Base-by-base conservation (phyloP, 2,329 filamentous ascomycete species). In the Orbilia quercus region DNA sequence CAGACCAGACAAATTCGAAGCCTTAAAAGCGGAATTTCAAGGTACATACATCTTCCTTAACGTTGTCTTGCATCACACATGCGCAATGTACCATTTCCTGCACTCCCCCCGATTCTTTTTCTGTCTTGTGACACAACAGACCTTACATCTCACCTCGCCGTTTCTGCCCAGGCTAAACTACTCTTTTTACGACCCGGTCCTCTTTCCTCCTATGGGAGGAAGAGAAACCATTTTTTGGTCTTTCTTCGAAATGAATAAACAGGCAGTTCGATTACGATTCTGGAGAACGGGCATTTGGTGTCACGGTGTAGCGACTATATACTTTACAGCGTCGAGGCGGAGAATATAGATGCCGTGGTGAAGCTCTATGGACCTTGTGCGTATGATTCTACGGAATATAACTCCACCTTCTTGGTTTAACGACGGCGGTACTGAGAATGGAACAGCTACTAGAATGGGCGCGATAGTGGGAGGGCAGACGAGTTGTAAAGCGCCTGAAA, bases 401-500 rank as follows among this genome's bases (percentile, higher is more conserved):
- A 34, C 48, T 11, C 16, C 3, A 36, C 34, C 18, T n/a, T 16
- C 20, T 50, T 50, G 50, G 28, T 12, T 20, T 34, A 1, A 36
- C 16, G 11, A 22, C 23, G 36, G 12, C 31, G 7, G 16, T 23
- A 54, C 7, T 36, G 14, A 34, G 20, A 25, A 59, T 55, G 44
- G 16, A 51, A 25, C 45, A 96, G 93, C 95, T 76, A 99, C 95
- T 67, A 98, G 97, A 81, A 86, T 95, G 79, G 90, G 91, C 75
- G 95, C 95, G 76, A 96, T 99, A 75, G 95, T 99, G 20, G 96
- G 95, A 71, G 95, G 95, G 7, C 95, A 99, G 81, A 99, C 95
- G 0, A 98, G 95, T 0, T 99, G 95, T 85, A 99, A 99, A 82
- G 92, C 92, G 53, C 95, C 95, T 18, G 95, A 99, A 81, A 95